phyloP scores from a whole-genome alignment of 129 eudicot species.

The Helianthus annuus region DNA sequence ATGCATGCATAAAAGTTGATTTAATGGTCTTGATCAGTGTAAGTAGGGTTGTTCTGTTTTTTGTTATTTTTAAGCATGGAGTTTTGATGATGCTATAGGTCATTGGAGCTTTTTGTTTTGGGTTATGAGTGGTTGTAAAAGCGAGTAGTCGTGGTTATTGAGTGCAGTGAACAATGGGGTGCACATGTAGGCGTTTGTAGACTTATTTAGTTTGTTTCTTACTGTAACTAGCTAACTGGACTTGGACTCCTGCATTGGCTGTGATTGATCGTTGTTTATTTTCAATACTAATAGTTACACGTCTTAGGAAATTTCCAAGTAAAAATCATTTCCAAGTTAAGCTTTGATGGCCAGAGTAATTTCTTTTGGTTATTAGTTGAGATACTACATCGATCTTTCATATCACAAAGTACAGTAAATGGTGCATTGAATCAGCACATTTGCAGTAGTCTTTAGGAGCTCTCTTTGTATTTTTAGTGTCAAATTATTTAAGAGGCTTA shows the following conservation, averaged over 20 bases:
- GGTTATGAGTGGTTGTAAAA: slow-evolving; percentile 22
- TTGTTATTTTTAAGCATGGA: slow-evolving; percentile 9
- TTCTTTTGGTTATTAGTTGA: too few species aligned
- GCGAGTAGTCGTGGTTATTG: background rate
- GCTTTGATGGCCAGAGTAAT: too few species aligned
- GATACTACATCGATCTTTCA: too few species aligned
- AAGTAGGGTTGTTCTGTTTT: slow-evolving; percentile 32
- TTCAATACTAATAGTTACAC: slow-evolving; percentile 11
- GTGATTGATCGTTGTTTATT: background rate
- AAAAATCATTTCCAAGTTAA: background rate
- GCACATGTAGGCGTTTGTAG: slow-evolving; percentile 10
- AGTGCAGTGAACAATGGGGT: background rate
- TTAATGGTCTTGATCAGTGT: background rate
- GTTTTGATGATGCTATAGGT: slow-evolving; percentile 17
- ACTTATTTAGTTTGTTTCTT: slow-evolving; percentile 2
- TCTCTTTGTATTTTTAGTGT: too few species aligned
- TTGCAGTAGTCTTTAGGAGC: too few species aligned
- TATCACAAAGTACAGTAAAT: too few species aligned
- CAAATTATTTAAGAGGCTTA: too few species aligned
- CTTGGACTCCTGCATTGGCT: background rate
- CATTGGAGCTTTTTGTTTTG: slow-evolving; percentile 15
- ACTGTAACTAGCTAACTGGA: background rate
- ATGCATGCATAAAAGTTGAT: too few species aligned
- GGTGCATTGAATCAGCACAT: too few species aligned
- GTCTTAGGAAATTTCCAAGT: slow-evolving; percentile 9